Evolutionary conservation across 345 rosid genomes (phyloP).

Genomic region (Rhodomyrtus tomentosa): DNA sequence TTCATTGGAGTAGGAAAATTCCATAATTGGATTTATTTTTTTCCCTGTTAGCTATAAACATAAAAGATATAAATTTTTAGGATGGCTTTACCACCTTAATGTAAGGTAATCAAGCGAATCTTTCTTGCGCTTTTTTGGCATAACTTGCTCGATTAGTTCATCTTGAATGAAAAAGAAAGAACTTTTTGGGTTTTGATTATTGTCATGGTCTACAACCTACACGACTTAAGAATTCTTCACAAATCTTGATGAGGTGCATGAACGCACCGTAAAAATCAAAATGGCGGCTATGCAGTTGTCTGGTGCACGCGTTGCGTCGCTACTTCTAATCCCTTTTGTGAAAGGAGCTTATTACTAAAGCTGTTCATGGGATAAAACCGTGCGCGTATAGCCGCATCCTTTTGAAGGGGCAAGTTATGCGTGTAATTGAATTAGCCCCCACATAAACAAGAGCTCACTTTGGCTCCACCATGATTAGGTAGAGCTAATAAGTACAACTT

Average conservation of each 20-base stretch:
- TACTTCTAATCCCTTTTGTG: neutral
- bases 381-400: neutral
- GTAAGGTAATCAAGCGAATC: neutral
- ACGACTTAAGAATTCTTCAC: neutral
- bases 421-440: neutral
- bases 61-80: too few species aligned
- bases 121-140: neutral
- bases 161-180: neutral
- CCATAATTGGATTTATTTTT: neutral
- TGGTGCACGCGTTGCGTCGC: neutral
- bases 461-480: neutral
- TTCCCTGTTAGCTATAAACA: too few species aligned
- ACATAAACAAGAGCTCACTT: neutral
- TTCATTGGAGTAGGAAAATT: neutral
- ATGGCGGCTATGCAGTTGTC: neutral
- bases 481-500: neutral
- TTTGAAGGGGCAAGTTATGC: neutral
- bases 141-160: neutral
- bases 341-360: neutral
- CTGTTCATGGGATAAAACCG: neutral
- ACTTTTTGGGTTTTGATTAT: neutral
- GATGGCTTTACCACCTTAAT: neutral
- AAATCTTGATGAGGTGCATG: neutral
- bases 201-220: neutral
- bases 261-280: neutral